A percentile compares a stretch with the other conserved stretches of the same genome.
These are phyloP conservation scores for Cladorrhinum sp. DNA, from an alignment of 2,329 filamentous ascomycete genomes.

Conservation along the genomic window DNA sequence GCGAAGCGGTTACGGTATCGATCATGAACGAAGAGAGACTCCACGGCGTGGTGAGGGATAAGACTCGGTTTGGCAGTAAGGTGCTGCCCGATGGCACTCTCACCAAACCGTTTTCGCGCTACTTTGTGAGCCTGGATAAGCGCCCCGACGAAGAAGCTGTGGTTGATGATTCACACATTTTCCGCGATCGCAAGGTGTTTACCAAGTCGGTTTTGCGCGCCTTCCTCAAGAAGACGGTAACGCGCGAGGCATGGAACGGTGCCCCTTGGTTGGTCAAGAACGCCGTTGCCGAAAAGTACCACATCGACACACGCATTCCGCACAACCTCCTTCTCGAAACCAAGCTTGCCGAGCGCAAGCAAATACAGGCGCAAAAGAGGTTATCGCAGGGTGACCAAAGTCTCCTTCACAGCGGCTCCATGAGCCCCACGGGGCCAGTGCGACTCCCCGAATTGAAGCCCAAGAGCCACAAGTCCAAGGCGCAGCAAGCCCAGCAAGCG, in stretches of 20 bases:
- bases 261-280: slow-evolving; percentile 94
- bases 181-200: slow-evolving; percentile 84
- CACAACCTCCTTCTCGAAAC: slow-evolving; percentile 77
- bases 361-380: slow-evolving; percentile 64
- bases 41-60: slow-evolving; percentile 77
- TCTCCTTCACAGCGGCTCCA: slow-evolving; percentile 25
- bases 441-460: slow-evolving; percentile 71
- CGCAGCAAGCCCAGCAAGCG: slow-evolving; percentile 31
- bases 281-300: slow-evolving; percentile 76
- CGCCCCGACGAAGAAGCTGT: slow-evolving; percentile 68
- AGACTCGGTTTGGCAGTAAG: slow-evolving; percentile 69
- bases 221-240: slow-evolving; percentile 94
- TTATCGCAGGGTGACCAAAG: slow-evolving; percentile 44
- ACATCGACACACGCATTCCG: slow-evolving; percentile 84
- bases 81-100: slow-evolving; percentile 65
- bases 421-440: slow-evolving; percentile 45
- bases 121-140: slow-evolving; percentile 73
- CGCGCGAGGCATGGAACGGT: slow-evolving; percentile 88
- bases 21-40: slow-evolving; percentile 65
- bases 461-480: slow-evolving; percentile 64
- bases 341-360: slow-evolving; percentile 74
- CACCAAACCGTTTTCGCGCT: slow-evolving; percentile 70
- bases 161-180: slow-evolving; percentile 78
- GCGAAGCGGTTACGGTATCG: slow-evolving; percentile 75
- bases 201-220: slow-evolving; percentile 91